phyloP scores from a whole-genome alignment of 2,329 filamentous ascomycete genomes.

The Bipolaris bicolor region DNA sequence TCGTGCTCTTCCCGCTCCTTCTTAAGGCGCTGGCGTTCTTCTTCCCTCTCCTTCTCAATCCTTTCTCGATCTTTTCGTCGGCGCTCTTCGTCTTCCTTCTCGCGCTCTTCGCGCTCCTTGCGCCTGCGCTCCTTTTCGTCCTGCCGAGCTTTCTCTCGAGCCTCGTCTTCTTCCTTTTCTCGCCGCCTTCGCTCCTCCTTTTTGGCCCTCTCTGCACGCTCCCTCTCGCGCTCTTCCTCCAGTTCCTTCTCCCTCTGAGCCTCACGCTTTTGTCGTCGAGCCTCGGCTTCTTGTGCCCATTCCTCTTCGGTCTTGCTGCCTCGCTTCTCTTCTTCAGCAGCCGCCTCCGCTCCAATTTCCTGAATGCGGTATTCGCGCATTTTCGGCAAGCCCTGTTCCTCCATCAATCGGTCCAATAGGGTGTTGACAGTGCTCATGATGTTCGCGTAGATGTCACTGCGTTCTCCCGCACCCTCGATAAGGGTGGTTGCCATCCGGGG shows the following conservation, averaged over 20 bases:
- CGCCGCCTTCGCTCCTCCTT: conserved; percentile 61
- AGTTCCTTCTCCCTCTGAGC: conserved; percentile 66
- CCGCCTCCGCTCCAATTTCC: conserved; percentile 73
- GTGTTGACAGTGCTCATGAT: conserved; percentile 71
- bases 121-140: conserved; percentile 53
- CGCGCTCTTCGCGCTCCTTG: conserved; percentile 40
- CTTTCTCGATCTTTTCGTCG: conserved; percentile 39
- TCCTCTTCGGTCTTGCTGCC: conserved; percentile 76
- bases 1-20: conserved; percentile 52
- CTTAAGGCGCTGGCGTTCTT: conserved; percentile 57
- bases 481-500: conserved; percentile 75
- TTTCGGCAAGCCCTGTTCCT: conserved; percentile 67
- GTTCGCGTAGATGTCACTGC: conserved; percentile 75
- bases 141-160: conserved; percentile 54
- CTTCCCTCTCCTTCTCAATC: conserved; percentile 53
- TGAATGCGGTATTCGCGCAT: conserved; percentile 71
- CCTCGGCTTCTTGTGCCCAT: conserved; percentile 71
- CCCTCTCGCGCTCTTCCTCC: conserved; percentile 64
- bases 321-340: conserved; percentile 66
- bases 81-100: conserved; percentile 42
- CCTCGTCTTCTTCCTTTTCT: conserved; percentile 55
- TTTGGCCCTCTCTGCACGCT: conserved; percentile 61
- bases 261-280: conserved; percentile 66
- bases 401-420: conserved; percentile 68
- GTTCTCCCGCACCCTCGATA: conserved; percentile 78